Percentiles rank a stretch among this genome's conserved stretches.
These are phyloP conservation scores for Choiromyces venosus DNA, from an alignment of 495 filamentous ascomycete species.

Conservation along the genomic window DNA sequence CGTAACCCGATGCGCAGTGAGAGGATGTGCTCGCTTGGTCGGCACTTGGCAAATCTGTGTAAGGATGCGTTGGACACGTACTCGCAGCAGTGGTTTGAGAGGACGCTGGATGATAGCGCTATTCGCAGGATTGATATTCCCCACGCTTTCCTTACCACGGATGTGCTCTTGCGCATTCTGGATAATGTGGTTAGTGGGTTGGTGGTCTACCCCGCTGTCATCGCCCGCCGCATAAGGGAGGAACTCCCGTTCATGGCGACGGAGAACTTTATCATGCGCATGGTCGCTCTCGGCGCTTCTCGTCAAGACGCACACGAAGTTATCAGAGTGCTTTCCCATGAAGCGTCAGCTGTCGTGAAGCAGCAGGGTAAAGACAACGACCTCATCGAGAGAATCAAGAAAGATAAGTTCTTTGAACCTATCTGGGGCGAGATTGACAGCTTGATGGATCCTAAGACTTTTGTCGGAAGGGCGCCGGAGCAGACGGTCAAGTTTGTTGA, in stretches of 20 bases:
- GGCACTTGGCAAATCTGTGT: constrained; percentile 60
- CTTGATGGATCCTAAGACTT: constrained; percentile 65
- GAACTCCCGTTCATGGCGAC: constrained; percentile 91
- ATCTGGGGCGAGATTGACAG: constrained; percentile 68
- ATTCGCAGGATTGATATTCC: constrained; percentile 56
- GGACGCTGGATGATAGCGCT: constrained; percentile 46
- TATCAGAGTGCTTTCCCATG: constrained; percentile 80
- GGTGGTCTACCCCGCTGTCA: constrained; percentile 79
- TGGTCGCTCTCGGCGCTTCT: constrained; percentile 65
- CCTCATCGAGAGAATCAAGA: constrained; percentile 72
- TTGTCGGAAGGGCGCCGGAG: constrained; percentile 60
- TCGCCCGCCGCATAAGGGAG: constrained; percentile 60
- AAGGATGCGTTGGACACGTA: constrained; percentile 71
- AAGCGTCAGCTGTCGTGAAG: constrained; percentile 78
- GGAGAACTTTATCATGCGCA: constrained; percentile 81
- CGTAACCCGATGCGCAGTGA: constrained; percentile 87
- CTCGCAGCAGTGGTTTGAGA: constrained; percentile 76
- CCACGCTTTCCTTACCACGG: constrained; percentile 74
- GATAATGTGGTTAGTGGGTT: constrained; percentile 79
- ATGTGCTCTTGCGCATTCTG: constrained; percentile 71
- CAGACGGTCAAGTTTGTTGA: constrained; percentile 56
- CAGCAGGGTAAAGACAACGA: constrained; percentile 73
- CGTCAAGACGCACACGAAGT: constrained; percentile 91
- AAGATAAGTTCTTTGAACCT: constrained; percentile 71
- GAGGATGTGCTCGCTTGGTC: constrained; percentile 70